phyloP scores from a whole-genome alignment of 345 rosid species.

The Brassica carinata region DNA sequence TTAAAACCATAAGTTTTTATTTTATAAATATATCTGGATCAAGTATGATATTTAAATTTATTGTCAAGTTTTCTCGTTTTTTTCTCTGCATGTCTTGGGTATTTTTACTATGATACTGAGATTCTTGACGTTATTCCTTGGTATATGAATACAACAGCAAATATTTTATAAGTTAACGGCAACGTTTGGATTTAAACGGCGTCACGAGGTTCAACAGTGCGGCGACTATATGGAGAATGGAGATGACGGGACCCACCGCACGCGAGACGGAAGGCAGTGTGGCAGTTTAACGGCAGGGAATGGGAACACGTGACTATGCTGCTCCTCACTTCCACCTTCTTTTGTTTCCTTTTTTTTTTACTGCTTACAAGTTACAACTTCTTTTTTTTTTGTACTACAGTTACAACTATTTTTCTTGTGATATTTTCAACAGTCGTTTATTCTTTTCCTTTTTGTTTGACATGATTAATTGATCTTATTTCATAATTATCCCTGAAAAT shows the following conservation, averaged over 20 bases:
- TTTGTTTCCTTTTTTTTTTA: not conserved
- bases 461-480: not conserved
- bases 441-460: not conserved
- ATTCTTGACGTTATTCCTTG: not conserved
- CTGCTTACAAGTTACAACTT: too few relatives aligned
- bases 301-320: constrained; percentile 41
- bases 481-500: not conserved
- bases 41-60: not conserved
- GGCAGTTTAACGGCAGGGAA: constrained; percentile 34
- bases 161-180: constrained; percentile 10
- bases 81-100: not conserved
- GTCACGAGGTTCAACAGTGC: constrained; percentile 25
- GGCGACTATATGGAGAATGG: constrained; percentile 7
- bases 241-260: constrained; percentile 42
- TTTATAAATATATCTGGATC: not conserved
- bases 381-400: too few relatives aligned
- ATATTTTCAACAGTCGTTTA: not conserved
- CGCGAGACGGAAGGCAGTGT: constrained; percentile 40
- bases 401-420: not conserved
- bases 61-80: not conserved
- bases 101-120: not conserved
- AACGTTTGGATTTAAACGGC: constrained; percentile 26
- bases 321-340: constrained; percentile 8
- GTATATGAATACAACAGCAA: not conserved
- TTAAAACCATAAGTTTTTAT: not conserved